phyloP scores from a whole-genome alignment of 345 rosid genomes.

The Linum tenue region DNA sequence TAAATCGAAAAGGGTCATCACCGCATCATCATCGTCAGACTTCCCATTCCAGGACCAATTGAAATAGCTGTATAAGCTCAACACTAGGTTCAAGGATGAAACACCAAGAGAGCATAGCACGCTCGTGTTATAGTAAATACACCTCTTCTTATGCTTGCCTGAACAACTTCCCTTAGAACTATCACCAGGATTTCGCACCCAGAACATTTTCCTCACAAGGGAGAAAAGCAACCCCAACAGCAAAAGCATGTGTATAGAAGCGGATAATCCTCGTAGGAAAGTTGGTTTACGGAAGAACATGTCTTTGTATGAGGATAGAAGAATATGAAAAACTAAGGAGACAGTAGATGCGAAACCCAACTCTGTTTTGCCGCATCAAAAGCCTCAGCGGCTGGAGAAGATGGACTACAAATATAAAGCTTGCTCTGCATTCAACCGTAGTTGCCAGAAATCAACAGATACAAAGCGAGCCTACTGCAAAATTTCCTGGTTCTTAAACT shows the following conservation, averaged over 20 bases:
- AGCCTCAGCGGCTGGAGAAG: slow-evolving; percentile 24
- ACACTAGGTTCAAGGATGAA: slow-evolving; percentile 39
- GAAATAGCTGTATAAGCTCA: slow-evolving; percentile 47
- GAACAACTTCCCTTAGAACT: slow-evolving; percentile 16
- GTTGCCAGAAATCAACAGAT: no score
- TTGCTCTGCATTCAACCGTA: no score
- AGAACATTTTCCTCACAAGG: slow-evolving; percentile 27
- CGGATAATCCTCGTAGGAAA: slow-evolving; percentile 34
- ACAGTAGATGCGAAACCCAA: slow-evolving; percentile 13
- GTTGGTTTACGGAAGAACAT: slow-evolving; percentile 27
- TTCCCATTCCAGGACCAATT: slow-evolving; percentile 51
- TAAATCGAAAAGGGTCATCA: slow-evolving; percentile 51
- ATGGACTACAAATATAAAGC: no score
- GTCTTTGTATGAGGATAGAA: slow-evolving; percentile 16
- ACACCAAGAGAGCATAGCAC: slow-evolving; percentile 42
- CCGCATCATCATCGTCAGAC: slow-evolving; percentile 36
- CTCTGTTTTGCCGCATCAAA: slow-evolving; percentile 12
- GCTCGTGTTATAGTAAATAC: slow-evolving; percentile 30
- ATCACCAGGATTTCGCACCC: slow-evolving; percentile 13
- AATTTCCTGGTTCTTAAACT: no score
- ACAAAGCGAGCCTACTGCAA: no score
- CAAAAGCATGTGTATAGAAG: slow-evolving; percentile 34
- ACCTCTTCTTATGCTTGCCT: slow-evolving; percentile 9
- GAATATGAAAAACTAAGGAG: slow-evolving; percentile 13
- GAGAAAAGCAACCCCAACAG: slow-evolving; percentile 26